Conservation (phyloP, 345 rosid genomes). For the Iberis pinnata region DNA sequence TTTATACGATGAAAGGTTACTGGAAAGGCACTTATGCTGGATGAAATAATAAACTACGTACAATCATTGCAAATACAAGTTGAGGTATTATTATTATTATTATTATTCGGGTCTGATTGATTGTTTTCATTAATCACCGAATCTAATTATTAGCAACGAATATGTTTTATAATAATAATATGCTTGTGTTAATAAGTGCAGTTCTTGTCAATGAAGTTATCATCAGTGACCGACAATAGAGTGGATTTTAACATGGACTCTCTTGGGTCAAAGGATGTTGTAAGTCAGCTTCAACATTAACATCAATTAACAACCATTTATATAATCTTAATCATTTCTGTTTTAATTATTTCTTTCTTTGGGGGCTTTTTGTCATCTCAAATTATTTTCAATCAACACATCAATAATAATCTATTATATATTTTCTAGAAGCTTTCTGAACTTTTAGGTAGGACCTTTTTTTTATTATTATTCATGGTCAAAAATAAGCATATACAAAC, state of each 20-base stretch:
- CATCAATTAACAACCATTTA: slow-evolving; percentile 16
- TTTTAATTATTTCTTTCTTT: not conserved
- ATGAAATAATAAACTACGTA: slow-evolving; percentile 86
- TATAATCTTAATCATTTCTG: not conserved
- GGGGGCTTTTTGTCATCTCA: slow-evolving; percentile 14
- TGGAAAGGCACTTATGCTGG: slow-evolving; percentile 83
- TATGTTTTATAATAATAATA: slow-evolving; percentile 9
- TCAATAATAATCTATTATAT: not conserved
- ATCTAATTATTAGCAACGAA: slow-evolving; percentile 4
- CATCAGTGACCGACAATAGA: slow-evolving; percentile 72
- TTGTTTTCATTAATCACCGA: slow-evolving; percentile 24
- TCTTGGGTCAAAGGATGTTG: slow-evolving; percentile 60
- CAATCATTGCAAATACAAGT: slow-evolving; percentile 92
- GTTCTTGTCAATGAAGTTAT: slow-evolving; percentile 95
- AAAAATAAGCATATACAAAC: too few species aligned
- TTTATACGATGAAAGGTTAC: slow-evolving; percentile 49
- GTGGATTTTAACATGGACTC: slow-evolving; percentile 57
- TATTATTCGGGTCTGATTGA: not conserved
- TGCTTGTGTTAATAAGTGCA: too few species aligned
- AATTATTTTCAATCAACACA: not conserved
- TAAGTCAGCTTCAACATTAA: slow-evolving; percentile 40
- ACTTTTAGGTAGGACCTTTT: too few species aligned
- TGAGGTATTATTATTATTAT: slow-evolving; percentile 46
- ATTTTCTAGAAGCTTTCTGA: slow-evolving; percentile 1
- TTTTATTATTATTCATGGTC: too few species aligned